Evolutionary conservation across 345 rosid species (phyloP).

Genomic region (Crucihimalaya himalaica): DNA sequence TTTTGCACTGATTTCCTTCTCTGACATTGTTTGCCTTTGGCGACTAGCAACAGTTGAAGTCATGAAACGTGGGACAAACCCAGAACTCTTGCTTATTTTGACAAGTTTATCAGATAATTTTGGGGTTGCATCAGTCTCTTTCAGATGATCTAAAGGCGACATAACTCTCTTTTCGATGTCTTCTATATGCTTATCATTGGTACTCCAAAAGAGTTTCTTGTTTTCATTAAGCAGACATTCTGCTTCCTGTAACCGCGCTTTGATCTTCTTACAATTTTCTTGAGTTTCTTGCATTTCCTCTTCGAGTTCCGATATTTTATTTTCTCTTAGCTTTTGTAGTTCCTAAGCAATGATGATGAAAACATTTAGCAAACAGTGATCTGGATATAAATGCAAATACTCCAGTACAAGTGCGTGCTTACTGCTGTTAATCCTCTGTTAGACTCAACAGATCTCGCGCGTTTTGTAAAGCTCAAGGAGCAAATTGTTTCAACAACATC

Average conservation of each 20-base stretch:
- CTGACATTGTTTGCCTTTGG: constrained; percentile 63
- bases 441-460: constrained; percentile 80
- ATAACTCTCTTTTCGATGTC: constrained; percentile 28
- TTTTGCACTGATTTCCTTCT: constrained; percentile 51
- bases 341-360: constrained; percentile 47
- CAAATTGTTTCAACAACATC: constrained; percentile 82
- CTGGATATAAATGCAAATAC: neutral
- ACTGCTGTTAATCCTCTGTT: constrained; percentile 62
- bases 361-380: constrained; percentile 19
- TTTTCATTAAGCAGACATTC: constrained; percentile 56
- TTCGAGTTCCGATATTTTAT: constrained; percentile 59
- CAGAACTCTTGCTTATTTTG: constrained; percentile 33
- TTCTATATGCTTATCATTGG: constrained; percentile 43
- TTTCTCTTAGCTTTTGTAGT: constrained; percentile 54
- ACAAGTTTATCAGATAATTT: constrained; percentile 39
- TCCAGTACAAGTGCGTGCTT: constrained; percentile 14
- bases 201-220: constrained; percentile 52
- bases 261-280: constrained; percentile 51
- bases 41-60: constrained; percentile 86
- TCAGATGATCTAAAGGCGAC: constrained; percentile 37
- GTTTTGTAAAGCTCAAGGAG: constrained; percentile 78
- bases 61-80: constrained; percentile 76
- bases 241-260: constrained; percentile 49
- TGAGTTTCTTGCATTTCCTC: constrained; percentile 62
- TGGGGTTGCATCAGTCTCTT: constrained; percentile 42